phyloP scores from a whole-genome alignment of 768 basidiomycete genomes.

The Tylopilus sp. region DNA sequence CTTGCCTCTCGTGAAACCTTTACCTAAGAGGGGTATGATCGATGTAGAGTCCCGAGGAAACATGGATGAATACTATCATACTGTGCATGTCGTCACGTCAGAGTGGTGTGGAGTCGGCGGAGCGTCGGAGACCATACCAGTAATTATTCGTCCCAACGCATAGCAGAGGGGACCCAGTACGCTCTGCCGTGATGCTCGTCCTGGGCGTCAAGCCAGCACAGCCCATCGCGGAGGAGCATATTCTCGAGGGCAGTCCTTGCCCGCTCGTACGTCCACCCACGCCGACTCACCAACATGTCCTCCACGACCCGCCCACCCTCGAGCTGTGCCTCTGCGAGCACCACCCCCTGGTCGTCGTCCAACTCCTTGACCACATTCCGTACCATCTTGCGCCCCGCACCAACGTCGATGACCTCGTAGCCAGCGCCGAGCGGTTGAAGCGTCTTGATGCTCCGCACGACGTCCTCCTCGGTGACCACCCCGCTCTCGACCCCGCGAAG shows the following conservation, averaged over 20 bases:
- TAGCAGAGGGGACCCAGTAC: constrained; percentile 88
- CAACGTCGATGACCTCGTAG: constrained; percentile 77
- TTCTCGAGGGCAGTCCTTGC: constrained; percentile 79
- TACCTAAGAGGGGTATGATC: background rate
- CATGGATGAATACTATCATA: no score
- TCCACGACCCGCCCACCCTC: constrained; percentile 70
- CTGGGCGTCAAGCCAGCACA: constrained; percentile 95
- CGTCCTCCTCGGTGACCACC: constrained; percentile 82
- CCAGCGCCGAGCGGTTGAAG: constrained; percentile 89
- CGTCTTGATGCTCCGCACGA: constrained; percentile 79
- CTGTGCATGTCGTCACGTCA: background rate
- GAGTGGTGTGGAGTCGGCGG: background rate
- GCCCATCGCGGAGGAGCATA: constrained; percentile 85
- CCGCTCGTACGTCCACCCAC: constrained; percentile 78
- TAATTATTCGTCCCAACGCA: constrained; percentile 73
- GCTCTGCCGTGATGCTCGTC: constrained; percentile 59
- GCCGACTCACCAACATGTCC: constrained; percentile 51
- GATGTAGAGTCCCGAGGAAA: no score
- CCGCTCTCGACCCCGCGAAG: constrained; percentile 67
- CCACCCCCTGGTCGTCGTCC: constrained; percentile 82
- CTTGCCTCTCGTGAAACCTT: no score
- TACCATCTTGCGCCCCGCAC: constrained; percentile 71
- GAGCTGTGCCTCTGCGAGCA: constrained; percentile 70
- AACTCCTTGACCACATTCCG: constrained; percentile 87
- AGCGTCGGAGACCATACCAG: background rate